A percentile compares a stretch with the other conserved stretches of the same genome.
phyloP scores from a whole-genome alignment of 768 basidiomycete genomes.

The Termitomyces sp. region DNA sequence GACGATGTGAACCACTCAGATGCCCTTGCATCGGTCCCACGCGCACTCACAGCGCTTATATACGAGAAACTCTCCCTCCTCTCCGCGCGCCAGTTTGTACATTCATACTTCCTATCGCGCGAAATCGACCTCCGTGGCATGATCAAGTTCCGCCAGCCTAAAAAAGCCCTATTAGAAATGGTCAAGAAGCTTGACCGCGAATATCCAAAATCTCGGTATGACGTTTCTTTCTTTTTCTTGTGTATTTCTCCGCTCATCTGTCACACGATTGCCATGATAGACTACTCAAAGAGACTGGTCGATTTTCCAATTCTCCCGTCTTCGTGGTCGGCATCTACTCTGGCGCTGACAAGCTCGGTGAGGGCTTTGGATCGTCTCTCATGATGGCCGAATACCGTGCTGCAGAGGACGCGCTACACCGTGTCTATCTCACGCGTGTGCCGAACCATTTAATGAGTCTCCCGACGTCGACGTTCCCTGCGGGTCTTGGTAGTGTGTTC shows the following conservation, averaged over 20 bases:
- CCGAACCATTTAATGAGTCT: conserved; percentile 67
- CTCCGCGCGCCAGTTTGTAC: conserved; percentile 85
- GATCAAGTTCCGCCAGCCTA: conserved; percentile 83
- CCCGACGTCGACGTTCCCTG: conserved; percentile 74
- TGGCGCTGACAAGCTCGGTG: conserved; percentile 81
- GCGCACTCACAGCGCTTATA: conserved; percentile 84
- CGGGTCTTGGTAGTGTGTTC: conserved; percentile 53
- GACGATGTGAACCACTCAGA: conserved; percentile 72
- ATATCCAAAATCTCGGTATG: conserved; percentile 66
- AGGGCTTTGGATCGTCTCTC: conserved; percentile 90
- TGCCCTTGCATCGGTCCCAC: conserved; percentile 84
- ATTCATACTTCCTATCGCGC: conserved; percentile 85
- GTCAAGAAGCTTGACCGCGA: conserved; percentile 68
- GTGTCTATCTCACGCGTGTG: conserved; percentile 79
- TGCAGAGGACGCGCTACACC: conserved; percentile 80
- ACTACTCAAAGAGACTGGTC: conserved; percentile 90
- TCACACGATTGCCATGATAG: conserved; percentile 36
- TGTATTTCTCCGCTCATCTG: background rate
- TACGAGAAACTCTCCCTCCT: conserved; percentile 85
- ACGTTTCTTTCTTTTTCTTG: background rate
- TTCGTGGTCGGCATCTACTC: conserved; percentile 96
- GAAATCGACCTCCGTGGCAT: conserved; percentile 77
- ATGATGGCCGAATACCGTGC: conserved; percentile 95
- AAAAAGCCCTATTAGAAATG: conserved; percentile 71
- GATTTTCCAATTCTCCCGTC: conserved; percentile 84